These are phyloP conservation scores for Lentinus brumalis DNA, from an alignment of 768 basidiomycete species.

Conservation along the genomic window DNA sequence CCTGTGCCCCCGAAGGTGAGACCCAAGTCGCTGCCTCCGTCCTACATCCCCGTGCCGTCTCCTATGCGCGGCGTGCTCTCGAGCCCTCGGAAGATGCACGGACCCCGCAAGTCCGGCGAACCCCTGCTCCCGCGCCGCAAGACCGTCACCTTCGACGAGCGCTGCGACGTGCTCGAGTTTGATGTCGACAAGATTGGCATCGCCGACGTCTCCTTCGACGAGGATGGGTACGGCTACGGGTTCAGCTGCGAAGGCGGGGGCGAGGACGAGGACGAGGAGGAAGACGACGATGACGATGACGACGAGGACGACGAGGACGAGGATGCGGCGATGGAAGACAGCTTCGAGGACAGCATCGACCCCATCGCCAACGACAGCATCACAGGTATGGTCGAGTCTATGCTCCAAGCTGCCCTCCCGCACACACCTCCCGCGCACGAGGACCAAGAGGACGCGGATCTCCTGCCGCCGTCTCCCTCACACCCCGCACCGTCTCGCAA, in stretches of 20 bases:
- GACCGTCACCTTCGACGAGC: slow-evolving; percentile 78
- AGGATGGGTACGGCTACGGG: slow-evolving; percentile 35
- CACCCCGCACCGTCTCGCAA: slow-evolving; percentile 35
- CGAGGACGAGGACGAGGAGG: too few relatives aligned
- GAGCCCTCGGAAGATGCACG: slow-evolving; percentile 61
- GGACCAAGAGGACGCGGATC: slow-evolving; percentile 42
- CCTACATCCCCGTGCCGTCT: slow-evolving; percentile 24
- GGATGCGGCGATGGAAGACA: slow-evolving; percentile 18
- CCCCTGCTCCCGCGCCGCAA: slow-evolving; percentile 58
- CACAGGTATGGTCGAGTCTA: slow-evolving; percentile 71
- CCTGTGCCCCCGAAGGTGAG: slow-evolving; percentile 26
- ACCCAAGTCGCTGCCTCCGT: slow-evolving; percentile 1
- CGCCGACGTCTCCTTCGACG: slow-evolving; percentile 47
- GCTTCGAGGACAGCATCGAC: slow-evolving; percentile 26
- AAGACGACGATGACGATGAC: too few relatives aligned
- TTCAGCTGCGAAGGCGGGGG: slow-evolving; percentile 11
- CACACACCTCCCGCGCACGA: slow-evolving; percentile 43
- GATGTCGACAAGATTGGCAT: slow-evolving; percentile 55
- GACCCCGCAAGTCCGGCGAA: slow-evolving; percentile 60
- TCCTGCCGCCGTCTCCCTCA: slow-evolving; percentile 53
- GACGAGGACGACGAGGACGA: too few relatives aligned
- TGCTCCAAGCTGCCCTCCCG: slow-evolving; percentile 52
- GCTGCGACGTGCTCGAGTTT: slow-evolving; percentile 83
- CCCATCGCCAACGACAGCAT: slow-evolving; percentile 60
- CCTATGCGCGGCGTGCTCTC: slow-evolving; percentile 26